phyloP scores from a whole-genome alignment of 2,329 filamentous ascomycete species.

The Ceratocystis diversiconidia region DNA sequence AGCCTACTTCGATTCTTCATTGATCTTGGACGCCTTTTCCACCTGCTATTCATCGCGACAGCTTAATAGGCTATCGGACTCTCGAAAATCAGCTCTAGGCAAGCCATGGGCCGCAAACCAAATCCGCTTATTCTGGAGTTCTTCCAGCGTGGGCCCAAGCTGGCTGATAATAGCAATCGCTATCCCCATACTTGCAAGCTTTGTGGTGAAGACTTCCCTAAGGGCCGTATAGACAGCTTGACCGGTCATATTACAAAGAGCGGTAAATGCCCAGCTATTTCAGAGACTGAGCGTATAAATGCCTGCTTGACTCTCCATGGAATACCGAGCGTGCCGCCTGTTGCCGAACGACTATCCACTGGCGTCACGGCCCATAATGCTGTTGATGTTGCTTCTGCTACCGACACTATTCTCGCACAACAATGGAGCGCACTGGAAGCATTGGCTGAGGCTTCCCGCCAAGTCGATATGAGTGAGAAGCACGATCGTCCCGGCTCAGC shows the following conservation, averaged over 20 bases:
- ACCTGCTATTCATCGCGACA: background rate
- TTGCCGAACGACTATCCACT: conserved; percentile 9
- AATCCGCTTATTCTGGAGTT: conserved; percentile 77
- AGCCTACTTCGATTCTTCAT: background rate
- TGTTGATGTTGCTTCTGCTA: conserved; percentile 17
- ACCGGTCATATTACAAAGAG: conserved; percentile 64
- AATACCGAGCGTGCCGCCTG: conserved; percentile 34
- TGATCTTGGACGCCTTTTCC: background rate
- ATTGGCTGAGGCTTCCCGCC: conserved; percentile 73
- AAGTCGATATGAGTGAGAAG: conserved; percentile 54
- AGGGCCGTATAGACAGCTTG: conserved; percentile 73
- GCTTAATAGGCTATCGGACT: background rate
- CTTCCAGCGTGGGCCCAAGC: conserved; percentile 74
- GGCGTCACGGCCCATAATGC: conserved; percentile 11
- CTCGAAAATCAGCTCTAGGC: background rate
- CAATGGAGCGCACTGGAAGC: conserved; percentile 74
- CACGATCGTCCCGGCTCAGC: conserved; percentile 27
- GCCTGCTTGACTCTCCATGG: conserved; percentile 60
- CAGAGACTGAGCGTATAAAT: conserved; percentile 58
- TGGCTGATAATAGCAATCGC: conserved; percentile 78
- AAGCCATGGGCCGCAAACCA: conserved; percentile 62
- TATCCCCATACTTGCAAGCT: conserved; percentile 84
- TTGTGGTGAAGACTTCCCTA: conserved; percentile 79
- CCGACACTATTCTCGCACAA: conserved; percentile 30
- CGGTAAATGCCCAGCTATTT: conserved; percentile 62